These are phyloP conservation scores for Podaxis mareebaensis DNA, from an alignment of 768 basidiomycete species.

Conservation along the genomic window DNA sequence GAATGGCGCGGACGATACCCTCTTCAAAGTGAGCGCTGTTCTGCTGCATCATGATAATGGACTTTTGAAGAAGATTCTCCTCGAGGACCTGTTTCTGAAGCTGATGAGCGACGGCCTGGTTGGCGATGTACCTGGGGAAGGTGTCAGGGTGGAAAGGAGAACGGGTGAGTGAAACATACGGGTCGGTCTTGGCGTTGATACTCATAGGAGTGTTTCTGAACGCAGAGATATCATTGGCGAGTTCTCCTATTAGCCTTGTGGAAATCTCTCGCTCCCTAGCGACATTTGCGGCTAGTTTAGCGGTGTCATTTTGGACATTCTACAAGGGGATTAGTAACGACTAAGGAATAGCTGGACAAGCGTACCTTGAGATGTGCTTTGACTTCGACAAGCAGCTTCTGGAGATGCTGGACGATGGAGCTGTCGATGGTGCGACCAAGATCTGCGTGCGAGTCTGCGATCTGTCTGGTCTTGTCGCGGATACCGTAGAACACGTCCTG, in stretches of 20 bases:
- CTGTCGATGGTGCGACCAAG: constrained; percentile 95
- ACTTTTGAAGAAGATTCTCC: constrained; percentile 97
- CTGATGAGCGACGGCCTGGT: constrained; percentile 73
- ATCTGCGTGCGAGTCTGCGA: constrained; percentile 96
- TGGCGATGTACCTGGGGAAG: constrained; percentile 58
- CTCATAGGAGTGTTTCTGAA: constrained; percentile 95
- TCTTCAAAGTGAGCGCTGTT: constrained; percentile 97
- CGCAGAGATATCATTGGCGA: constrained; percentile 82
- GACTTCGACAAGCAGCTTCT: constrained; percentile 93
- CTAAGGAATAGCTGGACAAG: not conserved
- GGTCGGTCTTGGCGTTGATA: constrained; percentile 79
- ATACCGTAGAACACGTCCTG: constrained; percentile 92
- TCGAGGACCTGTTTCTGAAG: constrained; percentile 92
- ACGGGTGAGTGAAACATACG: constrained; percentile 49
- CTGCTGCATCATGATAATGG: constrained; percentile 97
- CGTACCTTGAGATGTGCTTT: constrained; percentile 95
- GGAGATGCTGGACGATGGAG: constrained; percentile 96
- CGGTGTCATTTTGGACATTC: constrained; percentile 96
- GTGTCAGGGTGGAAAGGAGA: not conserved
- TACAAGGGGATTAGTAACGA: constrained; percentile 24
- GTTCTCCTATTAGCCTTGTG: constrained; percentile 81
- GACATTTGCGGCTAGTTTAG: constrained; percentile 85
- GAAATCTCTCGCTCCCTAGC: constrained; percentile 93
- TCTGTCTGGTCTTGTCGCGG: constrained; percentile 88
- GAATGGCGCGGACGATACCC: constrained; percentile 91